Evolutionary conservation across 2,329 filamentous ascomycete species (phyloP).

Genomic region (Aureobasidium zeae): DNA sequence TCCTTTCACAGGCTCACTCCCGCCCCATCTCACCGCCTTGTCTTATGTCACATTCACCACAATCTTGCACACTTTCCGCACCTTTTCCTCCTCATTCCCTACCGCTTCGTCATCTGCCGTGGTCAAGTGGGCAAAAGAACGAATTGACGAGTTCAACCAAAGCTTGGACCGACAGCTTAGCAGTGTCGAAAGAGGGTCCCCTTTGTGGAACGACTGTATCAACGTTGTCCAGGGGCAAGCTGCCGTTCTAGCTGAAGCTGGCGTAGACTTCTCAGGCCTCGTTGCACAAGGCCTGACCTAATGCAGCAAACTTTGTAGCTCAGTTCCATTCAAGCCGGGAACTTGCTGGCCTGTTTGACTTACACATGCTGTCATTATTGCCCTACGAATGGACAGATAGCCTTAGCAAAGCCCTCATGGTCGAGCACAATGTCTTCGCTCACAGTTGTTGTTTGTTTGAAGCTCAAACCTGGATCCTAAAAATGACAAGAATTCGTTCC

Average conservation of each 20-base stretch:
- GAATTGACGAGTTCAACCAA: slow-evolving; percentile 82
- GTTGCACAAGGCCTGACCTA: slow-evolving; percentile 50
- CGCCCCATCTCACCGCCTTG: slow-evolving; percentile 87
- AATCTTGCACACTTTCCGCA: slow-evolving; percentile 75
- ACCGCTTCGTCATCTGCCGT: slow-evolving; percentile 80
- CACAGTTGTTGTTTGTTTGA: too few species aligned
- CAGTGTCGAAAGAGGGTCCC: slow-evolving; percentile 66
- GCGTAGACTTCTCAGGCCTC: slow-evolving; percentile 78
- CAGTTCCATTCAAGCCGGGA: background rate
- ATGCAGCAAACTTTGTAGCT: slow-evolving; percentile 1
- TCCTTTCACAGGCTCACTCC: slow-evolving; percentile 88
- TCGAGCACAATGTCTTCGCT: too few species aligned
- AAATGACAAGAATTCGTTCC: background rate
- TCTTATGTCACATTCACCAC: slow-evolving; percentile 93
- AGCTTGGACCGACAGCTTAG: slow-evolving; percentile 77
- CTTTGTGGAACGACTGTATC: slow-evolving; percentile 75
- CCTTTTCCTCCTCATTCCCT: slow-evolving; percentile 51
- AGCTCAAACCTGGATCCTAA: too few species aligned
- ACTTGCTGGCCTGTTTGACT: slow-evolving; percentile 1
- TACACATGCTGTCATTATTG: too few species aligned
- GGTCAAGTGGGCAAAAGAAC: slow-evolving; percentile 96
- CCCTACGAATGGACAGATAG: too few species aligned
- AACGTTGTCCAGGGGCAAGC: slow-evolving; percentile 73
- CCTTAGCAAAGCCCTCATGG: too few species aligned
- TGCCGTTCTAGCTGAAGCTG: slow-evolving; percentile 69